Conservation (phyloP, 2,329 filamentous ascomycete genomes). For the Calonectria pseudoturangicola region DNA sequence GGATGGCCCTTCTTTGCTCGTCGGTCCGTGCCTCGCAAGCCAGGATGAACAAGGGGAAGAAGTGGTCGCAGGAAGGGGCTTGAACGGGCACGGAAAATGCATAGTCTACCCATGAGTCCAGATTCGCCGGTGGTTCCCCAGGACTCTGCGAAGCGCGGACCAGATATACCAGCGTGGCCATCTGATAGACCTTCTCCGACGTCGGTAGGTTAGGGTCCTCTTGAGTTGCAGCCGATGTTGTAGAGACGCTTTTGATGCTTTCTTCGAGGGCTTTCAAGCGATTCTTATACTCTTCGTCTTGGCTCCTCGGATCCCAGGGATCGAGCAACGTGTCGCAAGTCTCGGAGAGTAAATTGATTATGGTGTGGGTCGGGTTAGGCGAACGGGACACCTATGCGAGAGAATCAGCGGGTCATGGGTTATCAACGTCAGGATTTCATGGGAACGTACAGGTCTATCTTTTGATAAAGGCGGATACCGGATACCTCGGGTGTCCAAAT, state of each 20-base stretch:
- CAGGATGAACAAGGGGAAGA: conserved; percentile 60
- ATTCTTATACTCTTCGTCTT: conserved; percentile 30
- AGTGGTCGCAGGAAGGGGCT: conserved; percentile 53
- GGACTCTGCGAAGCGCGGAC: conserved; percentile 50
- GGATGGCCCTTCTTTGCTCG: conserved; percentile 55
- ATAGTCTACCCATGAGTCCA: conserved; percentile 48
- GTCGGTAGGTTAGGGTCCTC: background rate
- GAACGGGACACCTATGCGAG: conserved; percentile 28
- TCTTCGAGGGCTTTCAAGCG: conserved; percentile 39
- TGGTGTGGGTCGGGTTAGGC: conserved; percentile 37
- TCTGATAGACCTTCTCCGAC: conserved; percentile 39
- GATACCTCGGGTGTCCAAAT: background rate
- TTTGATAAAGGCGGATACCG: conserved; percentile 9
- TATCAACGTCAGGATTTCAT: background rate
- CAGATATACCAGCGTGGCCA: conserved; percentile 46
- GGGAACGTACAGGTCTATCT: conserved; percentile 36
- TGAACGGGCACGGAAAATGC: conserved; percentile 45
- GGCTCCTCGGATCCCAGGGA: conserved; percentile 39
- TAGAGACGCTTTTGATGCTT: conserved; percentile 20
- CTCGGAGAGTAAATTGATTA: conserved; percentile 46
- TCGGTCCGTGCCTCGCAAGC: conserved; percentile 60
- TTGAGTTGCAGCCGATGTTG: background rate
- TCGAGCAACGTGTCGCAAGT: conserved; percentile 39
- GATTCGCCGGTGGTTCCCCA: conserved; percentile 42
- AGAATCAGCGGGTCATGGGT: background rate